A percentile compares a stretch with the other conserved stretches of the same genome.
phyloP scores from a whole-genome alignment of 2,329 filamentous ascomycete species.

The Apiospora rasikravindrae region DNA sequence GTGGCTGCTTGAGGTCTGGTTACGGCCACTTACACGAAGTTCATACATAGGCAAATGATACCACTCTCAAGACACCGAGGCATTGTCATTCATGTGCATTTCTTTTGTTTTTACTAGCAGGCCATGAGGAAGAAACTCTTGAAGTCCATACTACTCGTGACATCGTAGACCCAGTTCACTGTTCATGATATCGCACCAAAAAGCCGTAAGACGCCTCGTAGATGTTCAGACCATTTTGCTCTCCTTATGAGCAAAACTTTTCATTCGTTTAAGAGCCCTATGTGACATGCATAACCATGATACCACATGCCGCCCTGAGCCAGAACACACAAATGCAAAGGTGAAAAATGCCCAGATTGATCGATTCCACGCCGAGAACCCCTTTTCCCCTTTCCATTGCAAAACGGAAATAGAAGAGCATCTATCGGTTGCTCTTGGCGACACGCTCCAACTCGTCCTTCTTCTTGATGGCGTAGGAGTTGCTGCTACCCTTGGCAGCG shows the following conservation, averaged over 20 bases:
- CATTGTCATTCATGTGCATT: slow-evolving; percentile 15
- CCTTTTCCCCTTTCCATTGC: slow-evolving; percentile 31
- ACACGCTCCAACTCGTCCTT: slow-evolving; percentile 99
- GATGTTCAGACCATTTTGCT: slow-evolving; percentile 43
- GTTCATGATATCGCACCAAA: slow-evolving; percentile 15
- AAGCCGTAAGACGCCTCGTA: slow-evolving; percentile 32
- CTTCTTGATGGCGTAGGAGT: slow-evolving; percentile 99
- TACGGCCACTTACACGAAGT: not conserved
- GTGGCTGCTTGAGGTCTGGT: not conserved
- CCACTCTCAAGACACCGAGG: slow-evolving; percentile 1
- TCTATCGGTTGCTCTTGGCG: slow-evolving; percentile 99
- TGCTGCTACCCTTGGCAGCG: slow-evolving; percentile 99
- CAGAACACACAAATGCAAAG: slow-evolving; percentile 52
- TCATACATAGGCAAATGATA: not conserved
- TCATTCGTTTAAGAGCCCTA: slow-evolving; percentile 44
- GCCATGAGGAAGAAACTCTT: not conserved
- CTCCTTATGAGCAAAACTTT: slow-evolving; percentile 42
- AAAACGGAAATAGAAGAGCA: slow-evolving; percentile 35
- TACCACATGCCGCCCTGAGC: slow-evolving; percentile 48
- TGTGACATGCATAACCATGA: slow-evolving; percentile 50
- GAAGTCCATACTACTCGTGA: slow-evolving; percentile 9
- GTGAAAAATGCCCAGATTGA: slow-evolving; percentile 43
- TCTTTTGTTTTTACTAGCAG: slow-evolving; percentile 17
- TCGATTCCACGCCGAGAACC: slow-evolving; percentile 50
- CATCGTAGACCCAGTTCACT: slow-evolving; percentile 19